These are phyloP conservation scores for Phytophthora europaea DNA, from an alignment of 352 stramenopile genomes.

Conservation along the genomic window DNA sequence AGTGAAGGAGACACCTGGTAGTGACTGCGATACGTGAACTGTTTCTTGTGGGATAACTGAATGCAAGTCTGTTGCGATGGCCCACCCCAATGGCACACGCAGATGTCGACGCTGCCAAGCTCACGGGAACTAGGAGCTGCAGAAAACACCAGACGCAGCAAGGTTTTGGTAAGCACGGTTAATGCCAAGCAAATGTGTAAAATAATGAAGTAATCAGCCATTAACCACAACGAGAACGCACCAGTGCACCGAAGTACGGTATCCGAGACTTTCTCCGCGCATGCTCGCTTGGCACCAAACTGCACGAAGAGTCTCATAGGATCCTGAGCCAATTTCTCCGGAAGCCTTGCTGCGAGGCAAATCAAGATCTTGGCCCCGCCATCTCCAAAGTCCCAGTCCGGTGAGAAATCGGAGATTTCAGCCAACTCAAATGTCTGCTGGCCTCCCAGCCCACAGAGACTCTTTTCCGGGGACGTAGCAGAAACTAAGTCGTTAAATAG, in stretches of 20 bases:
- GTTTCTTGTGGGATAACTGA: conserved; percentile 58
- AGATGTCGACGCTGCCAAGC: conserved; percentile 68
- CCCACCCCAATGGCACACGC: conserved; percentile 53
- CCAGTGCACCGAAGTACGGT: conserved; percentile 82
- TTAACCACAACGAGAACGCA: conserved; percentile 34
- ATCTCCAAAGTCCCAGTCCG: conserved; percentile 83
- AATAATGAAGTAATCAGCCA: background rate
- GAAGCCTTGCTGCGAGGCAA: conserved; percentile 66
- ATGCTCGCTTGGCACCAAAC: conserved; percentile 64
- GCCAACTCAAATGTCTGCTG: conserved; percentile 47
- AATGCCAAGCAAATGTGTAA: background rate
- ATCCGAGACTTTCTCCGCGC: conserved; percentile 73
- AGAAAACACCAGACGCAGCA: background rate
- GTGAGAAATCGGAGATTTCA: conserved; percentile 85
- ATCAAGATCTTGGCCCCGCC: conserved; percentile 89
- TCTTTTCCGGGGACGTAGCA: conserved; percentile 8
- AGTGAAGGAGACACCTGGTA: conserved; percentile 45
- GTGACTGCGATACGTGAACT: conserved; percentile 71
- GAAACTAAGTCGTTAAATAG: conserved; percentile 40
- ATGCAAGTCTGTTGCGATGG: conserved; percentile 36
- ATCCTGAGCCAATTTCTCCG: conserved; percentile 30
- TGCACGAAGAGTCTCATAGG: conserved; percentile 69
- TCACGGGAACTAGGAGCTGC: conserved; percentile 56
- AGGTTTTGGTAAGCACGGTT: too few species aligned
- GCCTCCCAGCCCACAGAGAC: conserved; percentile 13